Evolutionary conservation across 2,329 filamentous ascomycete species (phyloP).

Genomic region (Monilinia laxa): DNA sequence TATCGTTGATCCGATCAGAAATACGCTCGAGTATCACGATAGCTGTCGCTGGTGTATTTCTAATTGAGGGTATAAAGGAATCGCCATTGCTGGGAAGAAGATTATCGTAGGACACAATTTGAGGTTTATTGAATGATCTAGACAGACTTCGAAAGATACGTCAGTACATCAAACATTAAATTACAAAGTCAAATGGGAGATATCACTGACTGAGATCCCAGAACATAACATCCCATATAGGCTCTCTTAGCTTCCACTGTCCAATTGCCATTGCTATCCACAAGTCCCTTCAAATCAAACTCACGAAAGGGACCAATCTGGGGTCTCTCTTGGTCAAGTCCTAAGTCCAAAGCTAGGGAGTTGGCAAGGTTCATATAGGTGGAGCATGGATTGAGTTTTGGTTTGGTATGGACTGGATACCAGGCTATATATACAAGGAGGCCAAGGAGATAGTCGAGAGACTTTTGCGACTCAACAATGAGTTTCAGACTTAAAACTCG

Average conservation of each 20-base stretch:
- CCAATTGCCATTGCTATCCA: constrained; percentile 28
- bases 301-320: constrained; percentile 29
- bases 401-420: constrained; percentile 44
- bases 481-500: constrained; percentile 36
- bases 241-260: constrained; percentile 34
- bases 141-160: constrained; percentile 12
- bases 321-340: constrained; percentile 34
- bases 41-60: constrained; percentile 3
- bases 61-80: constrained; percentile 24
- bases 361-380: constrained; percentile 40
- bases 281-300: constrained; percentile 30
- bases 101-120: constrained; percentile 32
- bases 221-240: constrained; percentile 39
- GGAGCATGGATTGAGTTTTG: constrained; percentile 36
- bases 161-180: background rate
- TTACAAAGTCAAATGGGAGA: background rate
- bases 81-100: constrained; percentile 26
- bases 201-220: constrained; percentile 34
- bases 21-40: constrained; percentile 32
- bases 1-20: constrained; percentile 27
- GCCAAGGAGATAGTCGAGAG: constrained; percentile 56
- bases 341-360: constrained; percentile 40
- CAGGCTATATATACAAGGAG: constrained; percentile 60
- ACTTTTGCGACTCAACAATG: constrained; percentile 57
- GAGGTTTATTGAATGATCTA: constrained; percentile 35